phyloP scores from a whole-genome alignment of 257 asterid species.

The Fraxinus pennsylvanica region DNA sequence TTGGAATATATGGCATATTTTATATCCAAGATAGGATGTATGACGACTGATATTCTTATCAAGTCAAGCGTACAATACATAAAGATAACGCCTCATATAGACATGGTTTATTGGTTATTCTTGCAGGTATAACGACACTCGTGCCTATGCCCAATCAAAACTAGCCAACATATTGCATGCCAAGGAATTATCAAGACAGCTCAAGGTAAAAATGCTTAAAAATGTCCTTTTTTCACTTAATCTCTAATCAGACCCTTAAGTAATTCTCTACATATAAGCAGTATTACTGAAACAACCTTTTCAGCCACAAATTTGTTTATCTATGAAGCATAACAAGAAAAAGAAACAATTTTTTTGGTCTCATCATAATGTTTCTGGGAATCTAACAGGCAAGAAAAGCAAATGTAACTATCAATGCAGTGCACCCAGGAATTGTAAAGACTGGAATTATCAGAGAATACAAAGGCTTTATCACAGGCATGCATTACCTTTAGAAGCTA shows the following conservation, averaged over 20 bases:
- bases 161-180: conserved; percentile 87
- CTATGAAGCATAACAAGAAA: neutral
- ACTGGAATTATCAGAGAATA: conserved; percentile 89
- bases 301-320: neutral
- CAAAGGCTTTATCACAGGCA: conserved; percentile 95
- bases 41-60: too few species aligned
- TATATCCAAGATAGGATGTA: too few species aligned
- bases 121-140: conserved; percentile 80
- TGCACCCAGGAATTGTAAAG: conserved; percentile 92
- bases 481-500: conserved; percentile 26
- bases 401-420: conserved; percentile 86
- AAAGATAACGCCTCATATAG: too few species aligned
- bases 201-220: conserved; percentile 52
- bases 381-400: conserved; percentile 70
- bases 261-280: neutral
- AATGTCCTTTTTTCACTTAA: neutral
- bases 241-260: neutral
- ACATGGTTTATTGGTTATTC: too few species aligned
- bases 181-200: conserved; percentile 80
- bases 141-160: conserved; percentile 87
- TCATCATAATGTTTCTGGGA: neutral
- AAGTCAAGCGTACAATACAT: too few species aligned
- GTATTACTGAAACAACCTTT: neutral
- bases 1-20: too few species aligned
- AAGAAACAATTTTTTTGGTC: neutral